These are phyloP conservation scores for Neonectria magnoliae DNA, from an alignment of 2,329 filamentous ascomycete species.

Conservation along the genomic window DNA sequence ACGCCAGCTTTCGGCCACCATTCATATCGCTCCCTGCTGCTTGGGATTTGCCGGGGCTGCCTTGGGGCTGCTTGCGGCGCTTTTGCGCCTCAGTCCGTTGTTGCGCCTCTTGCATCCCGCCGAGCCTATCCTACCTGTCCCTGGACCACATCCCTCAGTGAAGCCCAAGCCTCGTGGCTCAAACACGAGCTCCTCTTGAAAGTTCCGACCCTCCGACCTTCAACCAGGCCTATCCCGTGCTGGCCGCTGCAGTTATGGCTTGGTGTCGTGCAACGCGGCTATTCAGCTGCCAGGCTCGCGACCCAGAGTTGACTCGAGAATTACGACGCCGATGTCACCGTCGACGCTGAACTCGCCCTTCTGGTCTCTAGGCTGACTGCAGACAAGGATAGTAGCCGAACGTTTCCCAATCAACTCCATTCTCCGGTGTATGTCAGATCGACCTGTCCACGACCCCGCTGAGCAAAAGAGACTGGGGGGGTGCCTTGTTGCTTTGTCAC, in stretches of 20 bases:
- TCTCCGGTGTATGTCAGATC: conserved; percentile 26
- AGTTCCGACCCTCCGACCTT: conserved; percentile 4
- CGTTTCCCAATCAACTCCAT: conserved; percentile 17
- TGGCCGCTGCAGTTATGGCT: not conserved
- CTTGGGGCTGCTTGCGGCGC: not conserved
- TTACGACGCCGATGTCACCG: conserved; percentile 22
- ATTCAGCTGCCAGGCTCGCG: not conserved
- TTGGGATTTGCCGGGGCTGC: not conserved
- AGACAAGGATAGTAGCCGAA: conserved; percentile 20
- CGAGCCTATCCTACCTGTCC: not conserved
- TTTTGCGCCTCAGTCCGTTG: conserved; percentile 1
- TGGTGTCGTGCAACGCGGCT: conserved; percentile 1
- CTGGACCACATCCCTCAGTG: conserved; percentile 3
- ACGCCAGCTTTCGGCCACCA: conserved; percentile 15
- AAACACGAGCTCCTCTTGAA: conserved; percentile 19
- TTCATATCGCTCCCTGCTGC: conserved; percentile 12
- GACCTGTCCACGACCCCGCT: conserved; percentile 27
- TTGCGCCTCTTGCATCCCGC: not conserved
- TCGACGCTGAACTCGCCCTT: conserved; percentile 27
- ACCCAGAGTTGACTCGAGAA: conserved; percentile 3
- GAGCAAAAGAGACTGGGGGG: conserved; percentile 7
- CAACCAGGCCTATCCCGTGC: conserved; percentile 1
- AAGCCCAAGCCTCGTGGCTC: conserved; percentile 12
- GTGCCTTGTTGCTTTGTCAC: conserved; percentile 15
- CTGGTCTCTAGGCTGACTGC: conserved; percentile 28